Base-by-base conservation (phyloP, 495 filamentous ascomycete genomes). In the Hyaloscypha variabilis region DNA sequence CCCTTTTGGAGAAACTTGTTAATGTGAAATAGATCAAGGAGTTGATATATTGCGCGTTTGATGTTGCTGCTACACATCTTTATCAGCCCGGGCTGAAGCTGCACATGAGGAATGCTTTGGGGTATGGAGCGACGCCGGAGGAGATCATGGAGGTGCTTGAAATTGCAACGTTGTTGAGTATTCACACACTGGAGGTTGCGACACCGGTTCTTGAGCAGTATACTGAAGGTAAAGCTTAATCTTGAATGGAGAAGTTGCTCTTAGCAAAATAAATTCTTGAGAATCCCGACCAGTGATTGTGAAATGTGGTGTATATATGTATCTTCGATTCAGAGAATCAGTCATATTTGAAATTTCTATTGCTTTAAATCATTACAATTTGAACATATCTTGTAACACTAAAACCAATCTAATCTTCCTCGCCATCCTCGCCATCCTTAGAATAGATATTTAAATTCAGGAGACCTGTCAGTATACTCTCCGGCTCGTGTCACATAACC, bases 101-200 rank as follows among this genome's bases (percentile, higher is more conserved):
- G 53, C 79, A 81, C 66, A 79, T 80, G 73, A 70, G 73, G 62
- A 81, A 81, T 64, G 79, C 78, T 24, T 59, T 81, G 11, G 64
- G 72, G 19, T 77, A 75, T 66, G 79, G 79, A 0, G 79, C 76
- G 0, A 78, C 75, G n/a, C 67, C 72, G 28, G 74, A 80, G 56
- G 75, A 81, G 73, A 76, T 81, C 34, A 64, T 79, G 67, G 79
- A 81, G 66, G 76, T 79, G 1, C 60, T 81, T 42, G 79, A 81
- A 65, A 67, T 81, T 69, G 77, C 78, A 19, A 78, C 73, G 8
- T 50, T 77, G 52, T 64, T 81, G 66, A 73, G 76, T 66, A 58
- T 78, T 46, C 72, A 75, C 39, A 77, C 76, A 5, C 68, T 74
- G n/a, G 68, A 77, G 72, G 68, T 74, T 36, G 68, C 74, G 31